phyloP scores from a whole-genome alignment of 2,329 filamentous ascomycete species.

The Xylaria hypoxylon region DNA sequence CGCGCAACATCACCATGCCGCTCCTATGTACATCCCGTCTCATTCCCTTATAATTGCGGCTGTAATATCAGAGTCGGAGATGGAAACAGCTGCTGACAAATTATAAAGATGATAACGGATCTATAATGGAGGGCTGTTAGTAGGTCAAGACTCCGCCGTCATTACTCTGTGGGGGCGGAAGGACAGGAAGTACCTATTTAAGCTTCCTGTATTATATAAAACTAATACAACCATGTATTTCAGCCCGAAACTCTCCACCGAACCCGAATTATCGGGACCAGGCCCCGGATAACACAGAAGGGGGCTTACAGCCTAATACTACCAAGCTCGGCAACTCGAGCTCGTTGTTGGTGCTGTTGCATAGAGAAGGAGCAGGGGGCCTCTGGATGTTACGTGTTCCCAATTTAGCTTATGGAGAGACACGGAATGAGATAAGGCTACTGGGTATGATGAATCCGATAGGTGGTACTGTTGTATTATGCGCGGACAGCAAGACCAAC shows the following conservation, averaged over 20 bases:
- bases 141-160: conserved; percentile 3
- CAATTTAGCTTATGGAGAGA: neutral
- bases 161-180: conserved; percentile 6
- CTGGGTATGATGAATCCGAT: neutral
- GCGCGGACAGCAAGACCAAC: neutral
- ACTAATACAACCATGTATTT: neutral
- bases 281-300: neutral
- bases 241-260: neutral
- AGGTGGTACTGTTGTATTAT: neutral
- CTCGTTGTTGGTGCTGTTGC: neutral
- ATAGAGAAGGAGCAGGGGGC: neutral
- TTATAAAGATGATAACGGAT: neutral
- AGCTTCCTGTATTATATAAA: neutral
- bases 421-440: neutral
- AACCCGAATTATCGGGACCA: neutral
- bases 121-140: neutral
- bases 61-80: neutral
- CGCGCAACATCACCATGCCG: neutral
- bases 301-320: conserved; percentile 1
- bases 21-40: neutral
- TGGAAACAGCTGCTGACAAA: neutral
- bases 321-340: no score
- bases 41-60: neutral
- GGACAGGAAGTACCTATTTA: neutral
- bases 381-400: neutral